These are phyloP conservation scores for Aspergillus fumigatiaffinis DNA, from an alignment of 2,329 filamentous ascomycete species.

Conservation along the genomic window DNA sequence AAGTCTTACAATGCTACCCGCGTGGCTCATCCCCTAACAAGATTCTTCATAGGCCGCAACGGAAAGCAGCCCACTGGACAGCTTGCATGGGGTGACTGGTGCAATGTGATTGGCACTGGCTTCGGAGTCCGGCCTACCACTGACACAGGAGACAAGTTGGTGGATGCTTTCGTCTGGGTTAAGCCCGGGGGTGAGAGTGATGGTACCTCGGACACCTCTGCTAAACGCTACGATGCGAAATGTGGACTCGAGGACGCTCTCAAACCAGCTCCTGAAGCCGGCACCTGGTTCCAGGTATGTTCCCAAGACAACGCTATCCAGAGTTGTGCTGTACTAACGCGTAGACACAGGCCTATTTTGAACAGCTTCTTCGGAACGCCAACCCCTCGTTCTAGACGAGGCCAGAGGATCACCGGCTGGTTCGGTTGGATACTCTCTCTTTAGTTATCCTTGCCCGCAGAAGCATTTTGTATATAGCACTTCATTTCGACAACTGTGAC, in stretches of 20 bases:
- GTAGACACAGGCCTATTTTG: conserved; percentile 22
- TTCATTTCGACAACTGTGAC: not conserved
- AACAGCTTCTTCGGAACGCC: conserved; percentile 25
- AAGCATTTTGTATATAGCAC: conserved; percentile 3
- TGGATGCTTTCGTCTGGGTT: conserved; percentile 67
- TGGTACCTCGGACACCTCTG: conserved; percentile 47
- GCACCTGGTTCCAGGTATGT: conserved; percentile 59
- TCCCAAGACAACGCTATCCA: conserved; percentile 26
- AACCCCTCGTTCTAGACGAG: conserved; percentile 23
- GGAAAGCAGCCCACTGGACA: conserved; percentile 58
- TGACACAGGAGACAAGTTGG: conserved; percentile 56
- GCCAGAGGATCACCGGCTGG: not conserved
- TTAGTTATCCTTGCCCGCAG: not conserved
- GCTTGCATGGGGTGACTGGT: conserved; percentile 62
- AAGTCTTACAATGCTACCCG: conserved; percentile 11
- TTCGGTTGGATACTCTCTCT: not conserved
- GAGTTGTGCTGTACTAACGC: conserved; percentile 2
- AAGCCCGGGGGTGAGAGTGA: conserved; percentile 61
- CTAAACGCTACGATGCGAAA: conserved; percentile 52
- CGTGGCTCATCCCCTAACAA: not conserved
- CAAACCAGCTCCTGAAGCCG: conserved; percentile 65
- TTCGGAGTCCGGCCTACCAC: conserved; percentile 62
- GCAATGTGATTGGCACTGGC: conserved; percentile 61
- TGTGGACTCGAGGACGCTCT: conserved; percentile 54
- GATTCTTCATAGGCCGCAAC: conserved; percentile 47